phyloP scores from a whole-genome alignment of 495 filamentous ascomycete species.

The Trichoderma erinaceum region DNA sequence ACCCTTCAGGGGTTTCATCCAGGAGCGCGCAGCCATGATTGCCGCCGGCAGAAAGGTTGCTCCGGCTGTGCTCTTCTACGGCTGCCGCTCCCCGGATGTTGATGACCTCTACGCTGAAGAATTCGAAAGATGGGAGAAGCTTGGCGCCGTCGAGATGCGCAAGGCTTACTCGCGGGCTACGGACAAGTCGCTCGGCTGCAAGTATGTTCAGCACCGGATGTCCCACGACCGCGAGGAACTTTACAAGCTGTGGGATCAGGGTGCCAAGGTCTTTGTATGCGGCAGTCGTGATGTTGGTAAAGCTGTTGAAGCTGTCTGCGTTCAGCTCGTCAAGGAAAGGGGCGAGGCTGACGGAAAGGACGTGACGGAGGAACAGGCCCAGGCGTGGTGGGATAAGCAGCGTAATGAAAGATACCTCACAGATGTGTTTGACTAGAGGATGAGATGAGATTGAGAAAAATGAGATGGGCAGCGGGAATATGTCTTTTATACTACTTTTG shows the following conservation, averaged over 20 bases:
- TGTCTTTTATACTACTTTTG: not conserved
- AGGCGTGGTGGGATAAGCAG: slow-evolving; percentile 52
- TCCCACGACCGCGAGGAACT: slow-evolving; percentile 47
- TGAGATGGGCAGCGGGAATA: not conserved
- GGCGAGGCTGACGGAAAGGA: slow-evolving; percentile 32
- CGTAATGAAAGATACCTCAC: slow-evolving; percentile 59
- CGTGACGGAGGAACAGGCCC: slow-evolving; percentile 32
- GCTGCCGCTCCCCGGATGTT: slow-evolving; percentile 50
- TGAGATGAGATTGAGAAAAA: not conserved
- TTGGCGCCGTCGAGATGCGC: slow-evolving; percentile 52
- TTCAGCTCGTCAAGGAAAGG: slow-evolving; percentile 45
- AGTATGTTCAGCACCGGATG: slow-evolving; percentile 60
- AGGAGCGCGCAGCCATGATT: slow-evolving; percentile 57
- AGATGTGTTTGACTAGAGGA: slow-evolving; percentile 56
- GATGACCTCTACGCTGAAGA: slow-evolving; percentile 60
- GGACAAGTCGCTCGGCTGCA: slow-evolving; percentile 30
- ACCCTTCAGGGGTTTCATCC: slow-evolving; percentile 64
- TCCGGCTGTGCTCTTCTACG: slow-evolving; percentile 57
- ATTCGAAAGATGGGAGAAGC: slow-evolving; percentile 49
- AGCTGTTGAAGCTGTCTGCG: slow-evolving; percentile 42
- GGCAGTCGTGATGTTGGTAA: slow-evolving; percentile 57
- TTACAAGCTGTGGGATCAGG: slow-evolving; percentile 47
- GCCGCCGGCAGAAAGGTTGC: slow-evolving; percentile 48
- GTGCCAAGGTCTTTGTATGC: slow-evolving; percentile 62
- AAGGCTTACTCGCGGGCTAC: slow-evolving; percentile 47